Conservation (phyloP, 2,329 filamentous ascomycete species). For the Xylariaceae sp. region DNA sequence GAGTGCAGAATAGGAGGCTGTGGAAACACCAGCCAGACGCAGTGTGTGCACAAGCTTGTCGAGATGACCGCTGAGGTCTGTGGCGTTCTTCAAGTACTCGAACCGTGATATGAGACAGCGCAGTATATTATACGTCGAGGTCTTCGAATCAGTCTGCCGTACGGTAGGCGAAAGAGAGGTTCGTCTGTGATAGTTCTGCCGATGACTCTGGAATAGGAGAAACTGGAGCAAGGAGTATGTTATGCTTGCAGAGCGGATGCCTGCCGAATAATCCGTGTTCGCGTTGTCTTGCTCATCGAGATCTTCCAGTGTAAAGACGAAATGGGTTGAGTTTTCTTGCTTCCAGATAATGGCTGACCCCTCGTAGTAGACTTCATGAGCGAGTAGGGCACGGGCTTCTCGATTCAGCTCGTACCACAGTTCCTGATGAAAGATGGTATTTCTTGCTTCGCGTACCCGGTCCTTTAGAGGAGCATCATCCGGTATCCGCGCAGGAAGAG, state of each 20-base stretch:
- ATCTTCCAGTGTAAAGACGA: slow-evolving; percentile 64
- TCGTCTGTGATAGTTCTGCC: slow-evolving; percentile 64
- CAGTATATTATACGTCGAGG: slow-evolving; percentile 45
- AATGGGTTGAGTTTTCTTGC: slow-evolving; percentile 47
- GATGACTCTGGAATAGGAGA: slow-evolving; percentile 73
- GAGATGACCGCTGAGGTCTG: slow-evolving; percentile 38
- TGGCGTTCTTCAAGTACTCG: slow-evolving; percentile 40
- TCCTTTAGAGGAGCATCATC: slow-evolving; percentile 59
- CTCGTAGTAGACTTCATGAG: slow-evolving; percentile 62
- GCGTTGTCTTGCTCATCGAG: slow-evolving; percentile 43
- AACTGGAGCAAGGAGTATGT: slow-evolving; percentile 65
- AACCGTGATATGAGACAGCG: slow-evolving; percentile 48
- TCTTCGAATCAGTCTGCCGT: slow-evolving; percentile 35
- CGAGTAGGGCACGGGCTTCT: slow-evolving; percentile 69
- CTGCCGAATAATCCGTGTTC: slow-evolving; percentile 36
- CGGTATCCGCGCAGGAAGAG: slow-evolving; percentile 46
- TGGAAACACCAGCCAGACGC: slow-evolving; percentile 40
- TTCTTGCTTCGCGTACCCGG: slow-evolving; percentile 67
- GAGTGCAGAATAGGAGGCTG: slow-evolving; percentile 40
- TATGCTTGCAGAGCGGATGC: slow-evolving; percentile 55
- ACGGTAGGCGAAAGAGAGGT: slow-evolving; percentile 47
- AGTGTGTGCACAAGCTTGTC: slow-evolving; percentile 41
- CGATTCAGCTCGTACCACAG: slow-evolving; percentile 84
- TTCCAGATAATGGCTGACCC: slow-evolving; percentile 53
- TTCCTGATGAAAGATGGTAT: slow-evolving; percentile 78